These are phyloP conservation scores for Microsporum canis DNA, from an alignment of 2,329 filamentous ascomycete genomes.

Conservation along the genomic window DNA sequence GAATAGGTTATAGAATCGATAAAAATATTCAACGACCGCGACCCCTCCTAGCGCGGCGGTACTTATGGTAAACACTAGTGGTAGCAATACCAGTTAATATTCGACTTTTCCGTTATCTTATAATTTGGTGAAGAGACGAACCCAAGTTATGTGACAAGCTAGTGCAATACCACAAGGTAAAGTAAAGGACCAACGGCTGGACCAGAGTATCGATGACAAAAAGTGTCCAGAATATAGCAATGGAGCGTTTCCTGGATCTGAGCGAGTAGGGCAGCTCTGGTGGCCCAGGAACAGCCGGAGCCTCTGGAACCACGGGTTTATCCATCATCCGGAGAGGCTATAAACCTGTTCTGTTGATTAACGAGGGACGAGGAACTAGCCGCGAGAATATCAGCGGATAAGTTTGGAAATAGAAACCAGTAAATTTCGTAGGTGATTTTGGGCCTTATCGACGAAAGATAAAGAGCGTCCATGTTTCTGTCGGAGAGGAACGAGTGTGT, in stretches of 20 bases:
- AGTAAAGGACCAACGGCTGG: conserved; percentile 51
- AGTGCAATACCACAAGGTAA: conserved; percentile 48
- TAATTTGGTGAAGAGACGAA: conserved; percentile 13
- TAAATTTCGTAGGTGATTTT: neutral
- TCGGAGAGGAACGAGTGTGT: neutral
- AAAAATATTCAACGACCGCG: conserved; percentile 35
- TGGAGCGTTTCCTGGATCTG: conserved; percentile 43
- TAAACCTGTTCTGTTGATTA: neutral
- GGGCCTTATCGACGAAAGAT: neutral
- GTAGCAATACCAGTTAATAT: neutral
- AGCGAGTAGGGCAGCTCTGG: conserved; percentile 48
- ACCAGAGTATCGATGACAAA: conserved; percentile 48
- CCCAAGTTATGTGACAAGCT: conserved; percentile 35
- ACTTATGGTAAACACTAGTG: conserved; percentile 34
- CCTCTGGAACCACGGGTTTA: conserved; percentile 18
- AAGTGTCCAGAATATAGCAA: conserved; percentile 48
- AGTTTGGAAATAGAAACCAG: neutral
- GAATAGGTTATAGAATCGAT: conserved; percentile 31
- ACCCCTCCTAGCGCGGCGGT: conserved; percentile 32
- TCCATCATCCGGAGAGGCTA: conserved; percentile 20
- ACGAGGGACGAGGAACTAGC: neutral
- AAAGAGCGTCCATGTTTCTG: neutral
- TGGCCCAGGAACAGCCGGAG: conserved; percentile 19
- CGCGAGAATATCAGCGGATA: neutral
- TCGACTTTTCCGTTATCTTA: neutral